These are phyloP conservation scores for Aspergillus bombycis DNA, from an alignment of 2,329 filamentous ascomycete species.

Conservation along the genomic window DNA sequence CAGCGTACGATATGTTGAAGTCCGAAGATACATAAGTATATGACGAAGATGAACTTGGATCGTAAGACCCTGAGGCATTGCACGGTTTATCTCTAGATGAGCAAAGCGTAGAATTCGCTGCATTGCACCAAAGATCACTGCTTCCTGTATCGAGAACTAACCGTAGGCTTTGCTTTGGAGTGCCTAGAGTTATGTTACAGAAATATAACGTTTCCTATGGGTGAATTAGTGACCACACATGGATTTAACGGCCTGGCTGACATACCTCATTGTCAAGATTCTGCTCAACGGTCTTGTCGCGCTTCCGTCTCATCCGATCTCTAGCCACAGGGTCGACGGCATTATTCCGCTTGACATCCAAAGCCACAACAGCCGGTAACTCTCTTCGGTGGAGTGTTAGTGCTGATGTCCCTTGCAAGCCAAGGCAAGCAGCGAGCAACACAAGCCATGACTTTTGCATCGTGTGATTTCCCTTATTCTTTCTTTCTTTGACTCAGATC, in stretches of 20 bases:
- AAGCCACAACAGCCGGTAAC: constrained; percentile 50
- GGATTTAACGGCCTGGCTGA: not conserved
- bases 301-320: constrained; percentile 50
- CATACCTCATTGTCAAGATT: constrained; percentile 58
- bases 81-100: constrained; percentile 45
- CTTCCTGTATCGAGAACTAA: constrained; percentile 66
- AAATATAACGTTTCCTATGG: constrained; percentile 59
- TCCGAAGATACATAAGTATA: constrained; percentile 72
- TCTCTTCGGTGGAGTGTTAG: constrained; percentile 38
- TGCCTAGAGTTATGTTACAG: constrained; percentile 61
- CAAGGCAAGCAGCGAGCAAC: constrained; percentile 20
- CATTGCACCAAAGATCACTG: constrained; percentile 65
- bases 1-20: constrained; percentile 88
- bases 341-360: constrained; percentile 55
- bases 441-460: constrained; percentile 12
- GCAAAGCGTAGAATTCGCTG: constrained; percentile 54
- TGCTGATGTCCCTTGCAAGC: constrained; percentile 19
- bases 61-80: constrained; percentile 54
- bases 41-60: constrained; percentile 67
- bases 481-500: not conserved
- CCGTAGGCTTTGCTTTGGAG: constrained; percentile 57
- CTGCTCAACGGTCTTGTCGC: constrained; percentile 45
- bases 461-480: not conserved
- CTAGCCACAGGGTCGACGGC: constrained; percentile 50
- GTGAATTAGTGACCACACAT: constrained; percentile 2